phyloP scores from a whole-genome alignment of 208 protist genomes.

The Acanthamoeba healyi region DNA sequence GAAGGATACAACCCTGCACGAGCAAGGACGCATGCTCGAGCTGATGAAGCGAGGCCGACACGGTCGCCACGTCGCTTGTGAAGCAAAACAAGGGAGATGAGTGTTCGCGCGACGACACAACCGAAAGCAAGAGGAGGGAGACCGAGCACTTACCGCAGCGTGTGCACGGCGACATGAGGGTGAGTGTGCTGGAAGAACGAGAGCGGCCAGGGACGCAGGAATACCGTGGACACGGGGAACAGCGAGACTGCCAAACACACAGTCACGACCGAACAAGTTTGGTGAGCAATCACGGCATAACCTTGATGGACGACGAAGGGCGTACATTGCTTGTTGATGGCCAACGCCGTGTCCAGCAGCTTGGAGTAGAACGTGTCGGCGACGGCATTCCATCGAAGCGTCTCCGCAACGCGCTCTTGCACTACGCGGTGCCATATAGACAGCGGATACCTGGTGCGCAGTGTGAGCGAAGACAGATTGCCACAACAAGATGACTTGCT shows the following conservation, averaged over 20 bases:
- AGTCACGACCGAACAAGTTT: not conserved
- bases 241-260: constrained; percentile 20
- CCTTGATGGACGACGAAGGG: not conserved
- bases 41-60: constrained; percentile 25
- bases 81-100: too few relatives aligned
- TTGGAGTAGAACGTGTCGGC: not conserved
- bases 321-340: constrained; percentile 12
- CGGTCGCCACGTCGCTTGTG: not conserved
- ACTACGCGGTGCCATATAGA: not conserved
- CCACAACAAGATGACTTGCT: too few relatives aligned
- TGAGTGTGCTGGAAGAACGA: not conserved
- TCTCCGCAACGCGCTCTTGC: not conserved
- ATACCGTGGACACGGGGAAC: not conserved
- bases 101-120: too few relatives aligned
- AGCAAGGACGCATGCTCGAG: not conserved
- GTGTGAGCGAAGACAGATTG: too few relatives aligned
- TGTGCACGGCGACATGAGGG: not conserved
- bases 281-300: too few relatives aligned
- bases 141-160: not conserved
- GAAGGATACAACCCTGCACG: not conserved
- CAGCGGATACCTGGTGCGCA: not conserved
- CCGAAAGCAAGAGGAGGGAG: not conserved
- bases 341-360: not conserved
- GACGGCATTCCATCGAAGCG: constrained; percentile 36
- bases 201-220: constrained; percentile 1